A percentile compares a stretch with the other conserved stretches of the same genome.
Conservation (phyloP, 1,284 basidiomycete genomes). For the Trametes sp. region DNA sequence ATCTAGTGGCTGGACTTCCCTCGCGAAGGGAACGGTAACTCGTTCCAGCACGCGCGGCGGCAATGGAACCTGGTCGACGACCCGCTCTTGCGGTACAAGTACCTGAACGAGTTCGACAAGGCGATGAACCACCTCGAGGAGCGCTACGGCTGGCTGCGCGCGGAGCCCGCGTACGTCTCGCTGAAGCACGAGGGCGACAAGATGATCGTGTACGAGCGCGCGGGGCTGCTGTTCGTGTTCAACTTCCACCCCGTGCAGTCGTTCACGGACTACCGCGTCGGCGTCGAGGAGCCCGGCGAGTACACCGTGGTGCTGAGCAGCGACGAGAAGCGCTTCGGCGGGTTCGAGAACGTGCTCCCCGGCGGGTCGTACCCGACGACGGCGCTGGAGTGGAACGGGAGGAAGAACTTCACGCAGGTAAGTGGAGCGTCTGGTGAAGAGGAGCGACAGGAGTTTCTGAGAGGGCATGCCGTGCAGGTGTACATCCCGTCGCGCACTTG, state of each 20-base stretch:
- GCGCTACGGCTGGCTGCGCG: conserved; percentile 84
- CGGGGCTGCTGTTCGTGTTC: conserved; percentile 93
- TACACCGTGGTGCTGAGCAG: conserved; percentile 85
- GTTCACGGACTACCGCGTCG: conserved; percentile 93
- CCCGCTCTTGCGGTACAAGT: conserved; percentile 84
- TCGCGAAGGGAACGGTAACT: conserved; percentile 92
- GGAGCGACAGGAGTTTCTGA: conserved; percentile 9
- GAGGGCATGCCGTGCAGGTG: conserved; percentile 54
- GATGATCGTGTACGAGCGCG: conserved; percentile 93
- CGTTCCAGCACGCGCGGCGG: conserved; percentile 94
- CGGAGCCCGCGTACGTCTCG: conserved; percentile 90
- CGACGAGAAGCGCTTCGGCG: conserved; percentile 90
- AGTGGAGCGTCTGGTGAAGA: conserved; percentile 29
- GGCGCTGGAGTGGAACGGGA: conserved; percentile 89
- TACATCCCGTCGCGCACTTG: conserved; percentile 82
- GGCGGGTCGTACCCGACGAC: conserved; percentile 82
- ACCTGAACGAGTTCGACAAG: conserved; percentile 91
- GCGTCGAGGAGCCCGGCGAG: conserved; percentile 87
- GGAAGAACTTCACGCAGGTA: conserved; percentile 91
- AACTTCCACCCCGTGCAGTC: conserved; percentile 93
- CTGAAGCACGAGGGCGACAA: conserved; percentile 95
- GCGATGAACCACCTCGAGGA: conserved; percentile 92
- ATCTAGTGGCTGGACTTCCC: conserved; percentile 97
- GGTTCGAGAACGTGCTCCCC: conserved; percentile 83
- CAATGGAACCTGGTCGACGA: conserved; percentile 98